Conservation (phyloP, 73 alveolate genomes). For the Paramecium bursaria region DNA sequence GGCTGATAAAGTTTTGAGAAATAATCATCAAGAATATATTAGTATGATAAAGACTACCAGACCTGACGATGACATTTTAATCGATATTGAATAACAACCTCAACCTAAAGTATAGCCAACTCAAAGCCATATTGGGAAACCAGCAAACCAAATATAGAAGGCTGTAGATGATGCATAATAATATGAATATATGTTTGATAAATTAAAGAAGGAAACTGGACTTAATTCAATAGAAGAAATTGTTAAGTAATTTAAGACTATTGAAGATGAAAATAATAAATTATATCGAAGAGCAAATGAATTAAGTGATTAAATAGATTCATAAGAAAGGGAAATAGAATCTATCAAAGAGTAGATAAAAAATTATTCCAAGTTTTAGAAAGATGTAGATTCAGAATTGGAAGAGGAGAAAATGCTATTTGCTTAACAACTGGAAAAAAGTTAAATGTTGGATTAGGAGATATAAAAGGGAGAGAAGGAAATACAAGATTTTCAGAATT, state of each 20-base stretch:
- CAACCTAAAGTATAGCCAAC: no score
- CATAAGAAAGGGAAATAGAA: constrained; percentile 26
- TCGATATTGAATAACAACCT: no score
- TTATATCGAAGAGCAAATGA: constrained; percentile 17
- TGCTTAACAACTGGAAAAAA: constrained; percentile 48
- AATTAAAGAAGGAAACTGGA: constrained; percentile 53
- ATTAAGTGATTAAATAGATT: constrained; percentile 44
- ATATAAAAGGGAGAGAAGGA: constrained; percentile 25
- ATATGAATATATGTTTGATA: constrained; percentile 52
- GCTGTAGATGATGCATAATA: constrained; percentile 41
- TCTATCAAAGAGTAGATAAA: not conserved
- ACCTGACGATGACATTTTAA: not conserved
- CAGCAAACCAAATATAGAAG: constrained; percentile 18
- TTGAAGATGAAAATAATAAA: constrained; percentile 40
- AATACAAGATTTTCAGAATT: constrained; percentile 17
- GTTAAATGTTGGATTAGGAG: constrained; percentile 34
- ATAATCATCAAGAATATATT: constrained; percentile 29
- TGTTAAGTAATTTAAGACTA: constrained; percentile 24
- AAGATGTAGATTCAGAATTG: constrained; percentile 23
- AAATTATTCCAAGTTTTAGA: not conserved
- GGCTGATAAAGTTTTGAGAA: not conserved
- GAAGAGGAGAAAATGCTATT: constrained; percentile 44
- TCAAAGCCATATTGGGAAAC: constrained; percentile 30
- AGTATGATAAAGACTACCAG: constrained; percentile 18
- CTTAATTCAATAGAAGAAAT: constrained; percentile 29